phyloP scores from a whole-genome alignment of 768 basidiomycete genomes.

The Xerocomus spinulosus region DNA sequence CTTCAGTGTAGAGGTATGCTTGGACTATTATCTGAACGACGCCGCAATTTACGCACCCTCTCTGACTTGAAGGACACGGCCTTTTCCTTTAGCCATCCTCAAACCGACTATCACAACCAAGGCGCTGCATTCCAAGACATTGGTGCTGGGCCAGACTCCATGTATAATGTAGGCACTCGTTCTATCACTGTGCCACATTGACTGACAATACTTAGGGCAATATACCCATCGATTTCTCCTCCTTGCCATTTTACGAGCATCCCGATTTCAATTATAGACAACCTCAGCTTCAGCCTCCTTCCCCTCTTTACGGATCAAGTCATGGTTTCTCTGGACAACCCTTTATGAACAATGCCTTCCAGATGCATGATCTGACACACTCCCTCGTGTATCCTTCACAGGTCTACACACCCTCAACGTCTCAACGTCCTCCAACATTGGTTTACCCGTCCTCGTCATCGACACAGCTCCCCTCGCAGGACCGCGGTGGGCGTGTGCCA shows the following conservation, averaged over 20 bases:
- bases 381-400: not conserved
- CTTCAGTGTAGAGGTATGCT: constrained; percentile 8
- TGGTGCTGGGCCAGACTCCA: constrained; percentile 1
- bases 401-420: not conserved
- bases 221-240: not conserved
- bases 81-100: not conserved
- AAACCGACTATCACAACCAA: not conserved
- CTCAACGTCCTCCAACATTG: not conserved
- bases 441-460: not conserved
- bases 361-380: not conserved
- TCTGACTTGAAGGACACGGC: constrained; percentile 6
- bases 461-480: not conserved
- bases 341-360: not conserved
- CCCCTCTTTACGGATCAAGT: not conserved
- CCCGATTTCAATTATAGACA: not conserved
- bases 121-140: not conserved
- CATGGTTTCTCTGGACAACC: not conserved
- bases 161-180: constrained; percentile 5
- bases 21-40: constrained; percentile 4
- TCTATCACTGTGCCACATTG: not conserved
- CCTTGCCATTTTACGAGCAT: not conserved
- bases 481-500: not conserved
- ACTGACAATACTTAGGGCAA: constrained; percentile 6
- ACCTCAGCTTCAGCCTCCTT: not conserved
- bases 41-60: not conserved